Evolutionary conservation across 495 filamentous ascomycete genomes (phyloP).

Genomic region (Trichoderma asperelloides): DNA sequence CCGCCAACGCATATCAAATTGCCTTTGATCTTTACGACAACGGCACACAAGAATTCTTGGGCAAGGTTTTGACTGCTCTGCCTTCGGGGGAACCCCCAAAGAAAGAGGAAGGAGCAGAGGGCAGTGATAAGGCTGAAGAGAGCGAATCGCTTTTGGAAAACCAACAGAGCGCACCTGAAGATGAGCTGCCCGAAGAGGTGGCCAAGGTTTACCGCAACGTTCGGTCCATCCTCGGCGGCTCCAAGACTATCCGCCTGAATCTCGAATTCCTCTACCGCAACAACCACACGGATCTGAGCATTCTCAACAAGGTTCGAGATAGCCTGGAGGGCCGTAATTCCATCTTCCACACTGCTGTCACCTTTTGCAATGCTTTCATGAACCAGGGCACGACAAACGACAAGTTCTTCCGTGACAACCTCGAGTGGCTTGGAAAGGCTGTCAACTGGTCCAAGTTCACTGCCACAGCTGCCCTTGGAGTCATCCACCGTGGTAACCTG

Average conservation of each 20-base stretch:
- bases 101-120: conserved; percentile 37
- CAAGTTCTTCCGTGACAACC: conserved; percentile 92
- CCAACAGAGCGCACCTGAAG: conserved; percentile 21
- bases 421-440: conserved; percentile 97
- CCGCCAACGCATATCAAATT: conserved; percentile 89
- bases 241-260: conserved; percentile 85
- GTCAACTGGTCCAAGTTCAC: conserved; percentile 99
- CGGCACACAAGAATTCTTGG: conserved; percentile 91
- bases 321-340: conserved; percentile 93
- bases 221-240: conserved; percentile 77
- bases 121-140: conserved; percentile 41
- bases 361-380: conserved; percentile 98
- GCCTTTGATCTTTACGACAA: conserved; percentile 98
- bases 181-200: conserved; percentile 36
- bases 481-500: conserved; percentile 92
- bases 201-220: conserved; percentile 66
- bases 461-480: conserved; percentile 90
- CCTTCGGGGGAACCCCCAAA: conserved; percentile 51
- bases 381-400: conserved; percentile 98
- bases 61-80: conserved; percentile 76
- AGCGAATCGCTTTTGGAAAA: conserved; percentile 34
- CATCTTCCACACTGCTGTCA: conserved; percentile 95
- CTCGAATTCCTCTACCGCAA: conserved; percentile 93
- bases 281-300: conserved; percentile 72
- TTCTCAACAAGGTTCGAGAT: conserved; percentile 92